Conservation (phyloP, 139 green algal species). For the Micractinium conductrix region DNA sequence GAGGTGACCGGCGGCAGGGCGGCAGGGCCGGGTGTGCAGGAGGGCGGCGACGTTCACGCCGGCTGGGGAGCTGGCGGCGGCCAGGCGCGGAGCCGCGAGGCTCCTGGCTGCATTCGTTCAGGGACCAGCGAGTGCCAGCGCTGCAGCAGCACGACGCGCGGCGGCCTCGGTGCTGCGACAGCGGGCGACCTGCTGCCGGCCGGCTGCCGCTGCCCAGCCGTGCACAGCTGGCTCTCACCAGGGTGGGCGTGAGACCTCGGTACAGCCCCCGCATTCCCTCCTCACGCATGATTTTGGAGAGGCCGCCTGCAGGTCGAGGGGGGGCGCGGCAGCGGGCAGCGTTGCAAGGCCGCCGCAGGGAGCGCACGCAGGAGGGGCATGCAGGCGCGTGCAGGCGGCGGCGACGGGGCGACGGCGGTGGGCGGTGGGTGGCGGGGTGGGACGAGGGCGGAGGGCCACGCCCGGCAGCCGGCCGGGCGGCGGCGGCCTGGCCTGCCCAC, state of each 20-base stretch:
- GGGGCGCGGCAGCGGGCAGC: background rate
- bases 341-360: background rate
- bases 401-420: background rate
- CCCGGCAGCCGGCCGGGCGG: background rate
- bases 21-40: too few species aligned
- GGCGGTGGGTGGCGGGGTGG: background rate
- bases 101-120: too few species aligned
- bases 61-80: too few species aligned
- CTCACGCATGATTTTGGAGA: conserved; percentile 79
- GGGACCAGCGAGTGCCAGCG: too few species aligned
- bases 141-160: too few species aligned
- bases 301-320: conserved; percentile 55
- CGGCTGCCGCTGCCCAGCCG: too few species aligned
- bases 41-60: too few species aligned
- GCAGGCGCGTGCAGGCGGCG: background rate
- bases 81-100: too few species aligned
- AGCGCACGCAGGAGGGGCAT: background rate
- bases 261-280: conserved; percentile 93
- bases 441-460: background rate
- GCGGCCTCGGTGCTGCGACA: too few species aligned
- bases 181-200: too few species aligned
- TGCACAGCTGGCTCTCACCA: too few species aligned
- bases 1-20: too few species aligned
- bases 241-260: conserved; percentile 89
- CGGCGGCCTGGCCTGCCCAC: background rate